These are phyloP conservation scores for Paradendryphiella salina DNA, from an alignment of 2,329 filamentous ascomycete species.

Conservation along the genomic window DNA sequence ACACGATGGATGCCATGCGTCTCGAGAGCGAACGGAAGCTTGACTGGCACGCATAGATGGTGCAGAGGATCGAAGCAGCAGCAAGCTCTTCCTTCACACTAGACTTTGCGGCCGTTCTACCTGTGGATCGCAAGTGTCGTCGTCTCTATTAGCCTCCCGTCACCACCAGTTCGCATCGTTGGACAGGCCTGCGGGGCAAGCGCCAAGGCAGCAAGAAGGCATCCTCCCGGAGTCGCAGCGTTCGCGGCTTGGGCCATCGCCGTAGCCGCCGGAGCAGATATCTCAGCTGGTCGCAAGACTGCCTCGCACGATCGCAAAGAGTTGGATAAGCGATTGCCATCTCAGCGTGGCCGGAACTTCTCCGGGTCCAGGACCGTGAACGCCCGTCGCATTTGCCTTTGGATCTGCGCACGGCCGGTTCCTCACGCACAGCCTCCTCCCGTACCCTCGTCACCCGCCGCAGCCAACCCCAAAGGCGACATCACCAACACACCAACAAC, in stretches of 20 bases:
- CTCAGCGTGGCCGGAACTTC: conserved; percentile 19
- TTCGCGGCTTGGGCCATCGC: not conserved
- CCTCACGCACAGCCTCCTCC: conserved; percentile 40
- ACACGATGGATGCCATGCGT: conserved; percentile 26
- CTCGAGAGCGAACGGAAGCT: conserved; percentile 10
- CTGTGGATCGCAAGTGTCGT: not conserved
- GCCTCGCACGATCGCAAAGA: conserved; percentile 22
- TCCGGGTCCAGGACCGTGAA: conserved; percentile 20
- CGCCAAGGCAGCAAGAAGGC: conserved; percentile 22
- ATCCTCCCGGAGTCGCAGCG: conserved; percentile 13
- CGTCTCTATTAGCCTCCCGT: not conserved
- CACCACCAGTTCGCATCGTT: conserved; percentile 14
- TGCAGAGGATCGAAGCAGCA: not conserved
- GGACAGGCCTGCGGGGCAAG: conserved; percentile 22
- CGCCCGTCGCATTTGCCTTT: conserved; percentile 28
- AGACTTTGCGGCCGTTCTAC: too few species aligned
- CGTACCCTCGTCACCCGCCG: conserved; percentile 25
- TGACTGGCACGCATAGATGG: conserved; percentile 17
- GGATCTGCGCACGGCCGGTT: conserved; percentile 29
- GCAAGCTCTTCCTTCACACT: not conserved
- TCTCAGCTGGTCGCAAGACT: not conserved
- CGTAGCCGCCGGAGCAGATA: not conserved
- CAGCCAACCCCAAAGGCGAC: conserved; percentile 19
- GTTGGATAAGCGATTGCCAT: conserved; percentile 25
- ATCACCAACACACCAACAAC: not conserved